phyloP scores from a whole-genome alignment of 768 basidiomycete genomes.

The Chalciporus piperatus region DNA sequence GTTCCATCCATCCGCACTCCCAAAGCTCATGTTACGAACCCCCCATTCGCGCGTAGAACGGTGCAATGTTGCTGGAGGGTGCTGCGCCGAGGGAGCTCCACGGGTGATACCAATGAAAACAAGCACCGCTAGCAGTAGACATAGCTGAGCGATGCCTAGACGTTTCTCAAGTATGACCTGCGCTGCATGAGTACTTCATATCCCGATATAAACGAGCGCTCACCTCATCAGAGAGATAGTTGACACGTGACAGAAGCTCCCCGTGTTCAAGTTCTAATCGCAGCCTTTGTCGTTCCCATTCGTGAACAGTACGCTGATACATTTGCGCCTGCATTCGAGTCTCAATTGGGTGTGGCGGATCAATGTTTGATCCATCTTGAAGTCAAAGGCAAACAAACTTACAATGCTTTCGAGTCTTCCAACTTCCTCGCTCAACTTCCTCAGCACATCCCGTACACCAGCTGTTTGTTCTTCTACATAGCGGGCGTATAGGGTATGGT shows the following conservation, averaged over 20 bases:
- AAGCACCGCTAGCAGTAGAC: conserved; percentile 77
- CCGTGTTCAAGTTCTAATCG: conserved; percentile 69
- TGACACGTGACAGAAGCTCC: conserved; percentile 66
- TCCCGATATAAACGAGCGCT: conserved; percentile 1
- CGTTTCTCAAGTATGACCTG: conserved; percentile 88
- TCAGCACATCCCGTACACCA: conserved; percentile 70
- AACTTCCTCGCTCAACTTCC: conserved; percentile 72
- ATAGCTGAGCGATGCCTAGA: conserved; percentile 83
- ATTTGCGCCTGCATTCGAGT: conserved; percentile 67
- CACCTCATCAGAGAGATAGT: conserved; percentile 81
- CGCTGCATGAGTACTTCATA: neutral
- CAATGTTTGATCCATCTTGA: too few relatives aligned
- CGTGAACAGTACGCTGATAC: conserved; percentile 59
- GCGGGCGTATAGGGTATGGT: conserved; percentile 76
- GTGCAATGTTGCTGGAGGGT: conserved; percentile 6
- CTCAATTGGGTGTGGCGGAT: conserved; percentile 33
- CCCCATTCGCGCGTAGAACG: conserved; percentile 52
- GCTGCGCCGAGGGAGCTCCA: conserved; percentile 45
- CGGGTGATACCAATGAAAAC: conserved; percentile 86
- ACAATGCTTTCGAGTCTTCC: conserved; percentile 75
- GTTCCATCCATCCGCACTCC: conserved; percentile 41
- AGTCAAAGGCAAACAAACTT: conserved; percentile 28
- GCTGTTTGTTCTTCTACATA: conserved; percentile 90
- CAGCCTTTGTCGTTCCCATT: conserved; percentile 66
- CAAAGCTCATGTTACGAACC: conserved; percentile 52